Evolutionary conservation across 257 asterid species (phyloP).

Genomic region (Solanum piurae): DNA sequence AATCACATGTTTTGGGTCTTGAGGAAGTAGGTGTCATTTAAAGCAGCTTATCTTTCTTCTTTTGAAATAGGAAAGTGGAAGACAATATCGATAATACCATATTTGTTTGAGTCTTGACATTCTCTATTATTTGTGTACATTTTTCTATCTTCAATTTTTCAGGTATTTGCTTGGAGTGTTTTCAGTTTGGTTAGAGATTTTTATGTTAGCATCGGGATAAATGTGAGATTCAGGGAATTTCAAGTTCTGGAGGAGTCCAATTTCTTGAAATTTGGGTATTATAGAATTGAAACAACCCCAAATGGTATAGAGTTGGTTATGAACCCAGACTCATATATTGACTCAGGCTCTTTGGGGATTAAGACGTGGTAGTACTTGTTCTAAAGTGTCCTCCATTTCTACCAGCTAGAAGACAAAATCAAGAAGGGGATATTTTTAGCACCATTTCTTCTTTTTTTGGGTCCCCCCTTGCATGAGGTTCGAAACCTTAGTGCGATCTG

Average conservation of each 20-base stretch:
- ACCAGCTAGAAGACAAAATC: not conserved
- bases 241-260: not conserved
- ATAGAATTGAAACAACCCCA: not conserved
- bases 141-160: no score
- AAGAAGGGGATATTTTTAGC: not conserved
- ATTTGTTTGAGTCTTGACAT: not conserved
- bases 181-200: not conserved
- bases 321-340: not conserved
- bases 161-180: not conserved
- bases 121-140: not conserved
- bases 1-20: constrained; percentile 83
- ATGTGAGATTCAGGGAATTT: not conserved
- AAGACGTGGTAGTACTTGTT: not conserved
- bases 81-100: not conserved
- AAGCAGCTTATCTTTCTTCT: not conserved
- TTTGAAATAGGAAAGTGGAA: not conserved
- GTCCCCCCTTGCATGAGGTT: not conserved
- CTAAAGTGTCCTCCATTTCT: not conserved
- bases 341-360: not conserved
- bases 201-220: not conserved
- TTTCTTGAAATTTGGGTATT: not conserved
- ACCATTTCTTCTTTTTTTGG: not conserved
- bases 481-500: not conserved
- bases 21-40: constrained; percentile 29
- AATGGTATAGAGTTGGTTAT: not conserved